phyloP scores from a whole-genome alignment of 345 rosid genomes.

The Alliaria petiolata region DNA sequence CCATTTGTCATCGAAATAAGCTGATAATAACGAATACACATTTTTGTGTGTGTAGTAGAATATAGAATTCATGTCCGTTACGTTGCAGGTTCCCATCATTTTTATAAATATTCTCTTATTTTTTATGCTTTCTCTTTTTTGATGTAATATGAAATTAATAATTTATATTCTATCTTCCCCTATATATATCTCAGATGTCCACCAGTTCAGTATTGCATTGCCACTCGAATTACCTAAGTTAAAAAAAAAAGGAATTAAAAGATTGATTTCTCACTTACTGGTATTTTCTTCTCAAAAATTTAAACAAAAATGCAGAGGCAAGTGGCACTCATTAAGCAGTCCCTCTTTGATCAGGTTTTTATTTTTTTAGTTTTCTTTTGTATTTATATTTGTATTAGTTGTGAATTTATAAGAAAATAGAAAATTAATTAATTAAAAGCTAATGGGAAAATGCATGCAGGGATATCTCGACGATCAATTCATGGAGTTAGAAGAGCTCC shows the following conservation, averaged over 20 bases:
- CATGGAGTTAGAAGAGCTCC: constrained; percentile 62
- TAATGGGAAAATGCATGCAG: constrained; percentile 32
- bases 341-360: constrained; percentile 70
- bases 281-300: not conserved
- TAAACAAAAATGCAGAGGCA: constrained; percentile 37
- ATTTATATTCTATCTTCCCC: constrained; percentile 13
- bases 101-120: not conserved
- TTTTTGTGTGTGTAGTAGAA: not conserved
- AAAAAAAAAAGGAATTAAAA: not conserved
- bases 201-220: constrained; percentile 28
- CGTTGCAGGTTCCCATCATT: constrained; percentile 41
- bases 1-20: constrained; percentile 11
- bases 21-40: constrained; percentile 14
- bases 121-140: constrained; percentile 16
- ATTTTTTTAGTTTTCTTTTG: constrained; percentile 7
- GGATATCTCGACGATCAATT: constrained; percentile 75
- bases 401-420: not conserved
- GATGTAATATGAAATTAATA: constrained; percentile 1
- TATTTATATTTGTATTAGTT: not conserved
- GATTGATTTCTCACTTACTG: not conserved
- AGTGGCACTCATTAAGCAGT: constrained; percentile 42
- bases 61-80: constrained; percentile 16
- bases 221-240: constrained; percentile 4
- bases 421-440: not conserved
- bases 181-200: constrained; percentile 27